Evolutionary conservation across 345 rosid species (phyloP).

Genomic region (Linum tenue): DNA sequence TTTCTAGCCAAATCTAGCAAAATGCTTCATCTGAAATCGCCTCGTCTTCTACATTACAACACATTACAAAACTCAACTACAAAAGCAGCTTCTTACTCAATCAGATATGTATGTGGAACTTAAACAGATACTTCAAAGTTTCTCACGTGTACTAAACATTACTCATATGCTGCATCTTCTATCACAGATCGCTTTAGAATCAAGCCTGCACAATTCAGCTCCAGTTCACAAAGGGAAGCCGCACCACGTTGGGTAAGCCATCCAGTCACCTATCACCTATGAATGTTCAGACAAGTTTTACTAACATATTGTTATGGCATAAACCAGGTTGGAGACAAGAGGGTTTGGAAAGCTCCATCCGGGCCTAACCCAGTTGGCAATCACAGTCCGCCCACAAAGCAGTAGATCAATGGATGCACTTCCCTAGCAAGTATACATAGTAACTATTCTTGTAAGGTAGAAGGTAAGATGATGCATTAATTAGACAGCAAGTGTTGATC

Average conservation of each 20-base stretch:
- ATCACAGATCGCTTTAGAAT: constrained; percentile 25
- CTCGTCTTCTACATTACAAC: neutral
- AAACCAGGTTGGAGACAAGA: constrained; percentile 20
- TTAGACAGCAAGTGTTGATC: constrained; percentile 10
- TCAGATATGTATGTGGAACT: too few species aligned
- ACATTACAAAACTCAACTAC: neutral
- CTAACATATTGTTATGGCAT: constrained; percentile 10
- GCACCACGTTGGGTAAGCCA: constrained; percentile 30
- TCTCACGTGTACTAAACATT: neutral
- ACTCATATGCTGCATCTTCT: neutral
- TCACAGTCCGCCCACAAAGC: neutral
- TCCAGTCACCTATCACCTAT: neutral
- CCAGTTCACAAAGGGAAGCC: constrained; percentile 15
- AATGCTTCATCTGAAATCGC: neutral
- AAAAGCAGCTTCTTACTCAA: too few species aligned
- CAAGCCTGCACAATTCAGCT: constrained; percentile 17
- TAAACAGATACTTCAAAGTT: too few species aligned
- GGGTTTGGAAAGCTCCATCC: neutral
- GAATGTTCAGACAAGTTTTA: neutral
- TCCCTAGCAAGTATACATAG: constrained; percentile 4
- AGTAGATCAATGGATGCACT: constrained; percentile 7
- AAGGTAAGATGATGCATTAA: constrained; percentile 16
- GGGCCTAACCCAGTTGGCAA: neutral
- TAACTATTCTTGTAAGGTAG: neutral
- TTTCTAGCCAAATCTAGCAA: neutral